These are phyloP conservation scores for Ceratocystis alfenasii DNA, from an alignment of 2,329 filamentous ascomycete genomes.

Conservation along the genomic window DNA sequence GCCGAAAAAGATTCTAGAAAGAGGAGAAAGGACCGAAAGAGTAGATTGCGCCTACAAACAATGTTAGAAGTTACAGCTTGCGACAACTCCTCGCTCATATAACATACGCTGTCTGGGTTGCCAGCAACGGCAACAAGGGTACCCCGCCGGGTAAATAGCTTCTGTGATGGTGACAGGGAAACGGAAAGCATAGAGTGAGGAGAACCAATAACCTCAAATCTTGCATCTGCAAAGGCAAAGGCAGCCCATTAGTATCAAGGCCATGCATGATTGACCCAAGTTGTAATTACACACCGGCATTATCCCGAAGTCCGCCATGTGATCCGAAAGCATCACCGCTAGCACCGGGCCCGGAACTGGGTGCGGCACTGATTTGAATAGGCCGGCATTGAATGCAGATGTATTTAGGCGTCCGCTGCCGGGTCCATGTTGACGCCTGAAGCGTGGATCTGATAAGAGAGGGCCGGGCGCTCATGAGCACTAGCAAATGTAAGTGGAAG, in stretches of 20 bases:
- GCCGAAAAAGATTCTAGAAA: conserved; percentile 65
- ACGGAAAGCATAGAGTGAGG: conserved; percentile 92
- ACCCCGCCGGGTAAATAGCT: conserved; percentile 81
- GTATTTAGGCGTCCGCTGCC: conserved; percentile 28
- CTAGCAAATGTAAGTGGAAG: background rate
- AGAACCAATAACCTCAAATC: conserved; percentile 83
- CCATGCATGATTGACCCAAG: background rate
- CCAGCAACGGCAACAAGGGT: conserved; percentile 83
- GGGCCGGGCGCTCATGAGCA: conserved; percentile 11
- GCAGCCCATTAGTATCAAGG: background rate
- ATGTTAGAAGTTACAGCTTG: background rate
- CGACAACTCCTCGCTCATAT: background rate
- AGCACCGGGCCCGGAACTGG: conserved; percentile 44
- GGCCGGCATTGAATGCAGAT: conserved; percentile 45
- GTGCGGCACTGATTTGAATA: conserved; percentile 52
- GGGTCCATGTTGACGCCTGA: conserved; percentile 20
- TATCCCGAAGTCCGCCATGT: conserved; percentile 36
- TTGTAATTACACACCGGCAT: conserved; percentile 35
- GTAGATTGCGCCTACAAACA: conserved; percentile 65
- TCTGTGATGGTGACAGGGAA: conserved; percentile 82
- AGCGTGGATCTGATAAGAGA: conserved; percentile 10
- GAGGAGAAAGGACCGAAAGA: conserved; percentile 72
- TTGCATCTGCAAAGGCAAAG: conserved; percentile 53
- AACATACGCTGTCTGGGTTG: conserved; percentile 71
- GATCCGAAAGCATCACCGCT: conserved; percentile 49